These are phyloP conservation scores for Leishmania arabica DNA, from an alignment of 208 protist genomes.

Conservation along the genomic window DNA sequence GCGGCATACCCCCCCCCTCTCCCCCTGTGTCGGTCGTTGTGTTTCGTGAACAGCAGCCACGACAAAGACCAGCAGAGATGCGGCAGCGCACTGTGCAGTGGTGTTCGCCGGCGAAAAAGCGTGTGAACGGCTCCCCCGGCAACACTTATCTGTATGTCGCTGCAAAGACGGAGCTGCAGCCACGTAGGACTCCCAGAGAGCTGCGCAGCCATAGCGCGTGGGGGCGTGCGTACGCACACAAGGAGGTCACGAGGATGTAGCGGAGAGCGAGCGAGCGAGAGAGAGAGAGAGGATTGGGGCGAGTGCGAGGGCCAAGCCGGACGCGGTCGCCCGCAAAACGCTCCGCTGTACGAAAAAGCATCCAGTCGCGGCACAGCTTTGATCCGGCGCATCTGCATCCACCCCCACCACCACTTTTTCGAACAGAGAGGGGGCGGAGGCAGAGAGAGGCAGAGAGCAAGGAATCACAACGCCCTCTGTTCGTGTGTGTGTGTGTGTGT, in stretches of 20 bases:
- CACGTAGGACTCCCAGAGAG: neutral
- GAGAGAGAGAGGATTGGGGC: neutral
- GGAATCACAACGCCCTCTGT: neutral
- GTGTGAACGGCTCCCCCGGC: neutral
- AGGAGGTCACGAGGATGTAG: neutral
- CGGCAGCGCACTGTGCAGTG: neutral
- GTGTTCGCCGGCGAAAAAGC: neutral
- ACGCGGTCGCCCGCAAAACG: neutral
- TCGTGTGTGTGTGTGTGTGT: neutral
- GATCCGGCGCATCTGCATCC: neutral
- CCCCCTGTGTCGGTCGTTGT: neutral
- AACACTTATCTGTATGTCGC: neutral
- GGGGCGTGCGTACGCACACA: neutral
- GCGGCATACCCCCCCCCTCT: conserved; percentile 50
- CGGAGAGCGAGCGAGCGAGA: neutral
- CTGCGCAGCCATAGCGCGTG: neutral
- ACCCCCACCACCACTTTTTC: neutral
- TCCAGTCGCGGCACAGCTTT: neutral
- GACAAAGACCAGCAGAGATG: neutral
- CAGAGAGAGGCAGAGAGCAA: too few species aligned
- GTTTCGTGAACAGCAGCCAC: neutral
- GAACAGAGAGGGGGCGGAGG: neutral
- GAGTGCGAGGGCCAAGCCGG: neutral
- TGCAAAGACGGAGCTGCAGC: neutral
- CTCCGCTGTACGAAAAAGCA: neutral